phyloP scores from a whole-genome alignment of 345 rosid species.

The Moringa oleifera region DNA sequence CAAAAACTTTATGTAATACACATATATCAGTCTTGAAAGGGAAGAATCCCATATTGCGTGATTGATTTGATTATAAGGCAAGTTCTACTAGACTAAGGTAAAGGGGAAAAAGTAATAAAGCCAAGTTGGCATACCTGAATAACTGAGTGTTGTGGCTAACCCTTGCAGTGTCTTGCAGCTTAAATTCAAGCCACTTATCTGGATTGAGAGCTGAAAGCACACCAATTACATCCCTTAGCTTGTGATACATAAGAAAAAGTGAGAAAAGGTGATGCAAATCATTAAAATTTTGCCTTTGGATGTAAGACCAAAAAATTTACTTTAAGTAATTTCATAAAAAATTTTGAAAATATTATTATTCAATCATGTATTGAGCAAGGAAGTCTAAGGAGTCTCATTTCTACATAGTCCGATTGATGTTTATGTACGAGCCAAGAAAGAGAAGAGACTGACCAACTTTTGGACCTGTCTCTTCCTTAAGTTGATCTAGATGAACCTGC shows the following conservation, averaged over 20 bases:
- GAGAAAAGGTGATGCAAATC: not conserved
- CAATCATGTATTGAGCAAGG: too few relatives aligned
- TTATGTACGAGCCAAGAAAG: not conserved
- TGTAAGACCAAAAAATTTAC: not conserved
- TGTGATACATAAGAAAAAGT: not conserved
- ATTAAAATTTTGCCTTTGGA: not conserved
- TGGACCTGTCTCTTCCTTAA: conserved; percentile 48
- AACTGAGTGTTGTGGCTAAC: conserved; percentile 89
- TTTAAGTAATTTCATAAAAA: too few relatives aligned
- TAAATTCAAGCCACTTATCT: conserved; percentile 89
- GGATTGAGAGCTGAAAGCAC: conserved; percentile 68
- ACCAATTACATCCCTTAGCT: conserved; percentile 10
- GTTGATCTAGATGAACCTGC: conserved; percentile 71
- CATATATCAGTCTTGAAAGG: not conserved
- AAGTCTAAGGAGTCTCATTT: not conserved
- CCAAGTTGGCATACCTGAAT: conserved; percentile 52
- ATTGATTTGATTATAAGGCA: not conserved
- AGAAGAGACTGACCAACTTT: conserved; percentile 47
- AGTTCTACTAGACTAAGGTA: not conserved
- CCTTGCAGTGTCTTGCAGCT: conserved; percentile 86
- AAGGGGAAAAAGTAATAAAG: not conserved
- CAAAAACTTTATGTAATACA: not conserved
- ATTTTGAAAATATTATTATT: too few relatives aligned
- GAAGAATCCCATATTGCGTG: too few relatives aligned
- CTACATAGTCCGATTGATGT: not conserved